These are phyloP conservation scores for Volvox reticuliferus DNA, from an alignment of 139 green algal species.

Conservation along the genomic window DNA sequence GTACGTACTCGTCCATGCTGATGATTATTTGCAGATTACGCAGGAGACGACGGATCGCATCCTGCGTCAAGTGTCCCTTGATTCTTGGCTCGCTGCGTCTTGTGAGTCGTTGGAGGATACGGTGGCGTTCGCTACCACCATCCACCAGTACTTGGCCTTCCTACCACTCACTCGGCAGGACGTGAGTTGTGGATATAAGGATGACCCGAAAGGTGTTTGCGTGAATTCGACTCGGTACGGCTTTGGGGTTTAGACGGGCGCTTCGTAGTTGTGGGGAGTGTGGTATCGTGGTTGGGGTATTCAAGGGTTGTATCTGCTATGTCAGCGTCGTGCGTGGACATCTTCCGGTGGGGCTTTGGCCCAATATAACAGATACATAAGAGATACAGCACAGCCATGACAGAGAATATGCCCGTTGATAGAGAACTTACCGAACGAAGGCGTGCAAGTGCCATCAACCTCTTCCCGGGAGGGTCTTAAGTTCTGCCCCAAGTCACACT, in stretches of 20 bases:
- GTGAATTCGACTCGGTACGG: background rate
- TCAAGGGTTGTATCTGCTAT: too few relatives aligned
- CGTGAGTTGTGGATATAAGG: background rate
- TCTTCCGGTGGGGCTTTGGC: background rate
- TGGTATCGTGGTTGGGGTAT: background rate
- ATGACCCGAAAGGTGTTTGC: background rate
- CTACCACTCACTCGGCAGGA: conserved; percentile 30
- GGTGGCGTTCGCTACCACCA: conserved; percentile 6
- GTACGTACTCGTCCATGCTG: background rate
- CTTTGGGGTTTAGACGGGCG: background rate
- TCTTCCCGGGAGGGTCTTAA: too few relatives aligned
- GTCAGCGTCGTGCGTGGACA: background rate
- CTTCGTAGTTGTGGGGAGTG: background rate
- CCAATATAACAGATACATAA: background rate
- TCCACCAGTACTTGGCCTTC: conserved; percentile 48
- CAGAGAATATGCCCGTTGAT: too few relatives aligned
- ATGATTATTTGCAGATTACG: conserved; percentile 17
- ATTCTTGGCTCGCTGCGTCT: background rate
- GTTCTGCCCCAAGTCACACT: too few relatives aligned
- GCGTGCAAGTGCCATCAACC: too few relatives aligned
- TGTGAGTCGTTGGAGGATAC: conserved; percentile 36
- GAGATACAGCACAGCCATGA: too few relatives aligned
- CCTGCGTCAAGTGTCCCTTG: conserved; percentile 30
- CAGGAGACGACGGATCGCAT: conserved; percentile 25
- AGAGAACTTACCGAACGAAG: too few relatives aligned